Conservation (phyloP, 768 basidiomycete species). For the Calocybe cyanea region DNA sequence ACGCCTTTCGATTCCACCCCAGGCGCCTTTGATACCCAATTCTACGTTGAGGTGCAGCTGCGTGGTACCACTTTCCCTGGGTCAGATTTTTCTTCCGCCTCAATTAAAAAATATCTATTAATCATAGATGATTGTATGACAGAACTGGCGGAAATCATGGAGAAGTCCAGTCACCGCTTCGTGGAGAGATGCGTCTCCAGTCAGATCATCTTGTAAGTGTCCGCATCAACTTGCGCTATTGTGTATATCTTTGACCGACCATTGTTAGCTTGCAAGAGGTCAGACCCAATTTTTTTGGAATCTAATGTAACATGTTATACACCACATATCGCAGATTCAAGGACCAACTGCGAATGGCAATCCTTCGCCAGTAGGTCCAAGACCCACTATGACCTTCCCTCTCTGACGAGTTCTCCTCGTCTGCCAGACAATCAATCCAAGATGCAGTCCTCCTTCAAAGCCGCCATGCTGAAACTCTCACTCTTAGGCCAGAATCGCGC, state of each 20-base stretch:
- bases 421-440: conserved; percentile 19
- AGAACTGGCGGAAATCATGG: background rate
- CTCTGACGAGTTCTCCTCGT: background rate
- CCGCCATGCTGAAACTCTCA: conserved; percentile 41
- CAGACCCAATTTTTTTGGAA: background rate
- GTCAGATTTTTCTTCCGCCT: conserved; percentile 17
- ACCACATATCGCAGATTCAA: conserved; percentile 24
- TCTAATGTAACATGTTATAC: background rate
- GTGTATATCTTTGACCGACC: background rate
- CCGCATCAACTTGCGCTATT: background rate
- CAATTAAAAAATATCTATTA: background rate
- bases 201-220: conserved; percentile 33
- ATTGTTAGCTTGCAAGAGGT: conserved; percentile 25
- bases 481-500: conserved; percentile 34
- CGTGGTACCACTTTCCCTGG: conserved; percentile 36
- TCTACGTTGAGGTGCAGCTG: conserved; percentile 43
- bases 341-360: conserved; percentile 49
- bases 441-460: conserved; percentile 31
- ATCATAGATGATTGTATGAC: background rate
- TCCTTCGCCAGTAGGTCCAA: conserved; percentile 30
- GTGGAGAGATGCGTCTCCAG: conserved; percentile 40
- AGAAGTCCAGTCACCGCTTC: background rate
- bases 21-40: conserved; percentile 37
- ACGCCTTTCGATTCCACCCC: conserved; percentile 47
- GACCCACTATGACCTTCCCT: no score